Evolutionary conservation across 2,329 filamentous ascomycete species (phyloP), one percentile per base, ranked within the genome.

Genomic region (Nigrospora sphaerica): DNA sequence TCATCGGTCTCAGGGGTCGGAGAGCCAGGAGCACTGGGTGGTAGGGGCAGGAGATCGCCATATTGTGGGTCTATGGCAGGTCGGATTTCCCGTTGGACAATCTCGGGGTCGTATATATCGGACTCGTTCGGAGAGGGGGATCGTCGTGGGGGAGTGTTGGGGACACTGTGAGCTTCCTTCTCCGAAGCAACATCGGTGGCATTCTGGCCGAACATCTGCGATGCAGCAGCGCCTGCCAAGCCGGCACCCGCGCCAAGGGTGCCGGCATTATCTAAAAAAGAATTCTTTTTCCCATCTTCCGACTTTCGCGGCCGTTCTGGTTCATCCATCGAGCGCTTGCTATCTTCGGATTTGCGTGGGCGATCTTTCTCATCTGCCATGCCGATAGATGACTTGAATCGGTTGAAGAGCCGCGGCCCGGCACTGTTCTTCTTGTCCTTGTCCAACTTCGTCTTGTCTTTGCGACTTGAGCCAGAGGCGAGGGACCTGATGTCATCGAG

Each of bases 251-350:
- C 77, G 80, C 80, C 80, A 79, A 77, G 72, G 75, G 74, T 83
- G 75, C 71, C 80, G 80, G 81, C 77, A 74, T 77, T 80, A 83
- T 67, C 81, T 83, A 83, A 83, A 83, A 84, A 83, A 83, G 79
- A 79, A 68, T 74, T 65, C 63, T 69, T 67, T 51, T 63, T 63
- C 37, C 63, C 57, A 43, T 66, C 53, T 49, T 62, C 52, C 50
- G 56, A 49, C 52, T 60, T 61, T 42, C 54, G 52, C 19, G 47
- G 35, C 12, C 44, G 50, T 19, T 66, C 61, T 46, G 66, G 62
- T 33, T 55, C 60, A 33, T 62, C 63, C 23, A 28, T 28, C 5
- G 23, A 28, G 2, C 23, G 23, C 23, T 28, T 28, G 23, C 23
- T 28, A 42, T 66, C 53, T 49, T 62, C 52, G 51, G 56, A 49